phyloP scores from a whole-genome alignment of 2,329 filamentous ascomycete species.

The Aspergillus intermedius region DNA sequence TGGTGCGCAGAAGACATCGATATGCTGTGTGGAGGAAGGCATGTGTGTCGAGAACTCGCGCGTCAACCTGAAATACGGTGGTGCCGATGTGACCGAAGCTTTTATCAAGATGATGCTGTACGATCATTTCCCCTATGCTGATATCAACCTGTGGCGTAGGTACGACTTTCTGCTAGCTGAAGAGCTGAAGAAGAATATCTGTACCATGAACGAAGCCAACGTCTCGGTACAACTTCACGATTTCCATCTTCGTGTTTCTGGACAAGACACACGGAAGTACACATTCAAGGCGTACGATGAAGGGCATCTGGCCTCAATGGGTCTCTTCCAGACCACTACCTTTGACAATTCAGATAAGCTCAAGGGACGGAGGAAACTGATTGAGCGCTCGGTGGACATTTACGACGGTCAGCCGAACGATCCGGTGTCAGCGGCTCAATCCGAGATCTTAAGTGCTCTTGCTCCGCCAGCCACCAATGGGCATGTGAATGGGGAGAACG shows the following conservation, averaged over 20 bases:
- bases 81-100: constrained; percentile 84
- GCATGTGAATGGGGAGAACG: constrained; percentile 34
- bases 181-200: constrained; percentile 89
- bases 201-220: constrained; percentile 82
- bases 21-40: constrained; percentile 94
- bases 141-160: constrained; percentile 82
- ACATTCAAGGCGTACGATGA: constrained; percentile 97
- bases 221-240: constrained; percentile 83
- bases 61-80: constrained; percentile 90
- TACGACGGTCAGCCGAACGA: constrained; percentile 93
- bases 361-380: constrained; percentile 67
- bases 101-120: constrained; percentile 98
- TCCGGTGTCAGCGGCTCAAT: constrained; percentile 76
- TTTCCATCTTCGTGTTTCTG: constrained; percentile 83
- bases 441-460: constrained; percentile 54
- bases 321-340: constrained; percentile 81
- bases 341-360: constrained; percentile 82
- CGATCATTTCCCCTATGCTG: constrained; percentile 90
- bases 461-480: constrained; percentile 31
- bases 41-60: constrained; percentile 91
- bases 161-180: constrained; percentile 93
- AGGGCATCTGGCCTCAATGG: constrained; percentile 87
- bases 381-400: constrained; percentile 83
- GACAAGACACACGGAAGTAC: constrained; percentile 86
- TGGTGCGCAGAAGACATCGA: constrained; percentile 93